Percentiles rank a stretch among this genome's conserved stretches.
Evolutionary conservation across 2,329 filamentous ascomycete genomes (phyloP).

Genomic region (Ophiobolus disseminans): DNA sequence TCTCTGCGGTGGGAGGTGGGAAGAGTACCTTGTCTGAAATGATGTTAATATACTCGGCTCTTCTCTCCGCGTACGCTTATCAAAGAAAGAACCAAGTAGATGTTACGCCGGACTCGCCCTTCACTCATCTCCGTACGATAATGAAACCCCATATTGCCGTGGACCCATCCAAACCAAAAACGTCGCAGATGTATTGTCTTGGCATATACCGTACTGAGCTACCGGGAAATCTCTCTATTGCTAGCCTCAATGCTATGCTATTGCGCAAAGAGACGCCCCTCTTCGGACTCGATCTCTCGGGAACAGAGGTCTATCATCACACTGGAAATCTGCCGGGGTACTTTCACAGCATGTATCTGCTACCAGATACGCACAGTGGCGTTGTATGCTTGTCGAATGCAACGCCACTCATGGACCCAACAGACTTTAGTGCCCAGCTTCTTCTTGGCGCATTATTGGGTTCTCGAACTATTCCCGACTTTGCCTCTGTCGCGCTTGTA

Average conservation of each 20-base stretch:
- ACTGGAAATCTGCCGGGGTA: neutral
- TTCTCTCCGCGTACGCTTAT: neutral
- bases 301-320: neutral
- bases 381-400: conserved; percentile 19
- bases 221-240: conserved; percentile 12
- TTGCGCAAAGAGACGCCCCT: neutral
- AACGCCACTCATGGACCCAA: conserved; percentile 13
- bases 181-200: conserved; percentile 18
- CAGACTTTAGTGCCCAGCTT: conserved; percentile 19
- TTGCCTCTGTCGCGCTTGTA: too few relatives aligned
- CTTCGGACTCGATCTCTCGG: neutral
- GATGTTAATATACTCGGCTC: neutral
- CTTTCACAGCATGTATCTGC: conserved; percentile 9
- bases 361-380: conserved; percentile 14
- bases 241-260: conserved; percentile 12
- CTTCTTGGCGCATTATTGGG: conserved; percentile 11
- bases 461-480: neutral
- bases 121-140: neutral
- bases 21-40: neutral
- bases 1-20: neutral
- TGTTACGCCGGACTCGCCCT: neutral
- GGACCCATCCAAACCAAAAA: neutral
- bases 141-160: neutral
- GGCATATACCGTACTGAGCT: conserved; percentile 19
- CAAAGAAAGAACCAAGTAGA: neutral